phyloP scores from a whole-genome alignment of 169 alveolate species.

The Plasmodium gonderi region DNA sequence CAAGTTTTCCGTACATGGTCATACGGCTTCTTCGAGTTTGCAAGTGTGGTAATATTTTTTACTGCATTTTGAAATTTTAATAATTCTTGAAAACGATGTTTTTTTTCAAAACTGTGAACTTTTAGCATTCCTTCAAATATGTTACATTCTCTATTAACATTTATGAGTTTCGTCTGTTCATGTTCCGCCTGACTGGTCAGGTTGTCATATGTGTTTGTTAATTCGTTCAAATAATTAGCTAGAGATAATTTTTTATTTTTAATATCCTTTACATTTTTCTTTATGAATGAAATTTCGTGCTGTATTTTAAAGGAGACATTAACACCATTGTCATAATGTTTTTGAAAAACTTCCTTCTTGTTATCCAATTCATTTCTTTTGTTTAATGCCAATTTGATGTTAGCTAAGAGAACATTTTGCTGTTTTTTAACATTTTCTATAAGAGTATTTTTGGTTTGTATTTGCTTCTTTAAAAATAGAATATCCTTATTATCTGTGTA shows the following conservation, averaged over 20 bases:
- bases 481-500: constrained; percentile 70
- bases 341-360: constrained; percentile 62
- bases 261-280: constrained; percentile 24
- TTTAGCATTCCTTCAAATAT: constrained; percentile 24
- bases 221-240: background rate
- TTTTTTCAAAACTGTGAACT: constrained; percentile 35
- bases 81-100: constrained; percentile 71
- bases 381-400: constrained; percentile 64
- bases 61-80: constrained; percentile 70
- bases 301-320: constrained; percentile 70
- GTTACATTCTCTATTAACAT: constrained; percentile 15
- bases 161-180: background rate
- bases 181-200: constrained; percentile 3
- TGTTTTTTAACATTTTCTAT: constrained; percentile 70
- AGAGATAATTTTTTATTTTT: constrained; percentile 24
- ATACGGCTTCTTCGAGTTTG: constrained; percentile 26
- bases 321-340: constrained; percentile 63
- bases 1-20: constrained; percentile 20
- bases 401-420: constrained; percentile 45
- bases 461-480: constrained; percentile 17
- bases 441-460: constrained; percentile 25
- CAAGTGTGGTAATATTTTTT: constrained; percentile 6
- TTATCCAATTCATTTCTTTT: constrained; percentile 70
- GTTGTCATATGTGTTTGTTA: constrained; percentile 21
- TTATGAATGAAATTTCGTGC: constrained; percentile 58